Evolutionary conservation across 192 early-diverging fungal genomes (phyloP).

Genomic region (Kappamyces sp.): DNA sequence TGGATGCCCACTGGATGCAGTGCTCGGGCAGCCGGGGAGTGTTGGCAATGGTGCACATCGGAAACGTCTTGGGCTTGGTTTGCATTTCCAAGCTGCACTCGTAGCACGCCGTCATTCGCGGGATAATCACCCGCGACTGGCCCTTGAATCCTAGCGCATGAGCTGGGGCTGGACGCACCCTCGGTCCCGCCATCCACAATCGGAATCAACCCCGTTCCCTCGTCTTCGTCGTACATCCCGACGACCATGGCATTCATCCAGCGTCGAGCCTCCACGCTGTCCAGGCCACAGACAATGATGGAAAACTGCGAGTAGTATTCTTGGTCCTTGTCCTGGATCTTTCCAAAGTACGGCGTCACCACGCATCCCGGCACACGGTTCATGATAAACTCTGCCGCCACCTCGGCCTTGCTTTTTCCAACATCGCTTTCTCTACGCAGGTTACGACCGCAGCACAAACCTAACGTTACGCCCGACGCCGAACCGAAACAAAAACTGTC

Average conservation of each 20-base stretch:
- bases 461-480: too few relatives aligned
- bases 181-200: slow-evolving; percentile 96
- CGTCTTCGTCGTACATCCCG: slow-evolving; percentile 66
- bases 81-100: slow-evolving; percentile 94
- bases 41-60: slow-evolving; percentile 98
- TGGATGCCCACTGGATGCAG: slow-evolving; percentile 95
- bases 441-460: too few relatives aligned
- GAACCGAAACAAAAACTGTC: slow-evolving; percentile 94
- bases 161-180: slow-evolving; percentile 32
- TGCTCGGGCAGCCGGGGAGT: slow-evolving; percentile 96
- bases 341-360: slow-evolving; percentile 70
- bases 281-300: slow-evolving; percentile 87
- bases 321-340: slow-evolving; percentile 94
- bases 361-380: slow-evolving; percentile 75
- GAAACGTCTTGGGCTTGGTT: slow-evolving; percentile 80
- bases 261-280: slow-evolving; percentile 89
- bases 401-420: slow-evolving; percentile 81
- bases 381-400: slow-evolving; percentile 68
- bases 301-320: slow-evolving; percentile 87
- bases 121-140: slow-evolving; percentile 87
- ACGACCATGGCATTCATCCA: slow-evolving; percentile 95
- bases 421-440: slow-evolving; percentile 83
- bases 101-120: slow-evolving; percentile 80
- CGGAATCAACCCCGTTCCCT: slow-evolving; percentile 71
- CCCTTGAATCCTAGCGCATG: slow-evolving; percentile 73